phyloP scores from a whole-genome alignment of 495 filamentous ascomycete species.

The Lasiosphaeria hispida region DNA sequence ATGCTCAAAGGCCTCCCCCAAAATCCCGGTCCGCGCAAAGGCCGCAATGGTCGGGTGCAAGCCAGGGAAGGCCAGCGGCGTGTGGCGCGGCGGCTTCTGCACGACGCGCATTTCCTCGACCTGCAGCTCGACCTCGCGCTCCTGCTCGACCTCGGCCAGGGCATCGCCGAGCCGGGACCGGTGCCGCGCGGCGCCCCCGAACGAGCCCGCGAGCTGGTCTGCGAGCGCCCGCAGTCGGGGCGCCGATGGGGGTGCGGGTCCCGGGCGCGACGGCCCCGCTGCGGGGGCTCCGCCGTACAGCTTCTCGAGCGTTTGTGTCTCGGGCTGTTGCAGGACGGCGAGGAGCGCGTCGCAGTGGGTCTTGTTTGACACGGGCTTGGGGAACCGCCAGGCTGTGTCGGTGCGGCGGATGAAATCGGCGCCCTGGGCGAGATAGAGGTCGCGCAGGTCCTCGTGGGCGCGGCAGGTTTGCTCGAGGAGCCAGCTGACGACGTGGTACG shows the following conservation, averaged over 20 bases:
- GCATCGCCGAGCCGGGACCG: slow-evolving; percentile 13
- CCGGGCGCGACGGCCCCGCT: not conserved
- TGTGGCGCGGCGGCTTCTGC: slow-evolving; percentile 26
- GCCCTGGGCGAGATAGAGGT: slow-evolving; percentile 55
- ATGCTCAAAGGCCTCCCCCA: slow-evolving; percentile 24
- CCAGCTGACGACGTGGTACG: slow-evolving; percentile 54
- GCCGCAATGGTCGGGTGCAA: slow-evolving; percentile 21
- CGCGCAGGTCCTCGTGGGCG: slow-evolving; percentile 49
- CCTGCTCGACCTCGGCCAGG: slow-evolving; percentile 51
- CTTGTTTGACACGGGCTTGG: not conserved
- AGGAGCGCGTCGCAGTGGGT: not conserved
- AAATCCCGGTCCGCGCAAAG: slow-evolving; percentile 23
- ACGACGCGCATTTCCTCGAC: slow-evolving; percentile 46
- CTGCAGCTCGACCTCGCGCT: slow-evolving; percentile 41
- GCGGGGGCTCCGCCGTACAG: not conserved
- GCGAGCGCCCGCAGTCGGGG: not conserved
- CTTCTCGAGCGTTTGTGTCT: slow-evolving; percentile 2
- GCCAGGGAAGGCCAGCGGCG: slow-evolving; percentile 26
- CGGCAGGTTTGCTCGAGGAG: slow-evolving; percentile 58
- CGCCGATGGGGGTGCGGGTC: not conserved
- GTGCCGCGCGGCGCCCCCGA: not conserved
- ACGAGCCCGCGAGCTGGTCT: not conserved
- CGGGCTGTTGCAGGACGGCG: not conserved
- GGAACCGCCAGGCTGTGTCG: slow-evolving; percentile 14
- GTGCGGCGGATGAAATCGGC: slow-evolving; percentile 49